Evolutionary conservation across 2,329 filamentous ascomycete species (phyloP).

Genomic region (Colletotrichum sojae): DNA sequence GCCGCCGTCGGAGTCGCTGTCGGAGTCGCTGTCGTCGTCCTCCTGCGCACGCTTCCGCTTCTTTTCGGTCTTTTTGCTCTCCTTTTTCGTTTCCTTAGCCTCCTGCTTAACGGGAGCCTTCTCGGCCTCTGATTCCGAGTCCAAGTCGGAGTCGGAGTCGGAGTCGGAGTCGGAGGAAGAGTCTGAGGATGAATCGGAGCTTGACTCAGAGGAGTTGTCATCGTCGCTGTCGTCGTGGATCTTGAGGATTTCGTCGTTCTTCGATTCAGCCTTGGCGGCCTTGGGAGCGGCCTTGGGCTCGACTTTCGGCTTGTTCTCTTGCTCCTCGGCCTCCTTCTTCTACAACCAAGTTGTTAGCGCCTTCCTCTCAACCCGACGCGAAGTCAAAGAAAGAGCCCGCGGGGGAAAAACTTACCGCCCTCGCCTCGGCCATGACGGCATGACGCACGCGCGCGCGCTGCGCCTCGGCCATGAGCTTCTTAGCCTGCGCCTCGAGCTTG

Average conservation of each 20-base stretch:
- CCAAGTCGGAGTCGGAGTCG: conserved; percentile 19
- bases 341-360: conserved; percentile 32
- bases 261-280: too few relatives aligned
- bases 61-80: conserved; percentile 46
- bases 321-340: conserved; percentile 46
- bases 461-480: conserved; percentile 57
- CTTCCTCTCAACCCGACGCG: too few relatives aligned
- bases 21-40: conserved; percentile 16
- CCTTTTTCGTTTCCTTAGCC: conserved; percentile 24
- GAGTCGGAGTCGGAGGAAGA: conserved; percentile 1
- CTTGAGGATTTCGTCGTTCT: conserved; percentile 35
- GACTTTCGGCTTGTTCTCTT: conserved; percentile 42
- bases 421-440: conserved; percentile 46
- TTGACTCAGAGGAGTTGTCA: conserved; percentile 39
- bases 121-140: conserved; percentile 42
- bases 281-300: neutral
- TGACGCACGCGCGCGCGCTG: conserved; percentile 51
- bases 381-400: neutral
- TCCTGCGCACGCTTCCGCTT: conserved; percentile 44
- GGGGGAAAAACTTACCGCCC: conserved; percentile 42
- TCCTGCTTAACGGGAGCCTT: conserved; percentile 39
- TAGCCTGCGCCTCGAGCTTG: conserved; percentile 57
- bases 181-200: conserved; percentile 43
- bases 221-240: conserved; percentile 42
- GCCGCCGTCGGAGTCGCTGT: conserved; percentile 37